Evolutionary conservation across 176 grass and related monocot species (phyloP).

Genomic region (Miscanthus lutarioriparius): DNA sequence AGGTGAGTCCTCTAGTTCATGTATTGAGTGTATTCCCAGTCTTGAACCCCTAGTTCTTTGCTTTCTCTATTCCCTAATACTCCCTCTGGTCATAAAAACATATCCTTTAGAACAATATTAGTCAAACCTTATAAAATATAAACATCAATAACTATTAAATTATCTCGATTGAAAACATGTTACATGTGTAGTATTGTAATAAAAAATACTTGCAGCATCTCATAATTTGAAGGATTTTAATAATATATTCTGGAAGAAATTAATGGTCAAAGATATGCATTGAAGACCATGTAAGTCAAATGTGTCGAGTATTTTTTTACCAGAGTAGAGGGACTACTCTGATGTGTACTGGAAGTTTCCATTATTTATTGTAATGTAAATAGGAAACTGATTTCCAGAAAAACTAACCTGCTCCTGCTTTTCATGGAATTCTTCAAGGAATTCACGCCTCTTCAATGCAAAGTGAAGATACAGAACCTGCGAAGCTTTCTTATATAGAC

Average conservation of each 20-base stretch:
- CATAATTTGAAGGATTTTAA: background rate
- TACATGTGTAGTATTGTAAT: background rate
- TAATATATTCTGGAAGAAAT: background rate
- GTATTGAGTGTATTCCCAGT: background rate
- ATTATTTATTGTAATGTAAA: background rate
- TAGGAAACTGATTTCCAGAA: background rate
- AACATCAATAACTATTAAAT: background rate
- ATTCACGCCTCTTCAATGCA: constrained; percentile 81
- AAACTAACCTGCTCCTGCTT: constrained; percentile 94
- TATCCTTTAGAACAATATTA: background rate
- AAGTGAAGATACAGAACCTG: constrained; percentile 96
- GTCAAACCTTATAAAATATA: background rate
- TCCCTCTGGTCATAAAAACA: background rate
- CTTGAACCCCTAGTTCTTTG: background rate
- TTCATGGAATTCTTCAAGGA: constrained; percentile 97
- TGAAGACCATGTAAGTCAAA: background rate
- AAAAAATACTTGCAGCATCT: background rate
- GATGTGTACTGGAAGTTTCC: background rate
- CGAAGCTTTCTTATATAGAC: constrained; percentile 92
- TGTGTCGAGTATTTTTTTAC: background rate
- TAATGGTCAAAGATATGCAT: background rate
- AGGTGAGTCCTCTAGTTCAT: background rate
- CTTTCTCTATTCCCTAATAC: background rate
- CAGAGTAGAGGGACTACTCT: background rate
- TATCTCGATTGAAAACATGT: background rate